A percentile compares a stretch with the other conserved stretches of the same genome.
Evolutionary conservation across 352 stramenopile species (phyloP).

Genomic region (Phytophthora tubulina): DNA sequence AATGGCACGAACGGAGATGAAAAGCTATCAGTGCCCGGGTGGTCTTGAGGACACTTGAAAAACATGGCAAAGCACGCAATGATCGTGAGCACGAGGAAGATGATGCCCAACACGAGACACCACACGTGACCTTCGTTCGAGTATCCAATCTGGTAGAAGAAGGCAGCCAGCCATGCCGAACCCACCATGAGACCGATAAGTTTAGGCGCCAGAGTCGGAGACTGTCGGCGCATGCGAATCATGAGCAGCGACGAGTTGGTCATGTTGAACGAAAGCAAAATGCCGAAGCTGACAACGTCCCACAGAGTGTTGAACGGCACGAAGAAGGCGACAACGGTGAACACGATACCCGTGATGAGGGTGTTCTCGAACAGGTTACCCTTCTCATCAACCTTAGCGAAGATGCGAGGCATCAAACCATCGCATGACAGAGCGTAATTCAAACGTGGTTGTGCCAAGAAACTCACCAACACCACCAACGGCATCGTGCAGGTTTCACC

Average conservation of each 20-base stretch:
- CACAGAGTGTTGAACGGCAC: constrained; percentile 85
- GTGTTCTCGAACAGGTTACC: constrained; percentile 86
- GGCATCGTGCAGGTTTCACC: constrained; percentile 90
- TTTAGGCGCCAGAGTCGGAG: constrained; percentile 50
- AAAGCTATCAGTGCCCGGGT: constrained; percentile 58
- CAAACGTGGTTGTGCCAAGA: constrained; percentile 93
- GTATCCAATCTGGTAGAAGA: constrained; percentile 82
- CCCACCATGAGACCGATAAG: constrained; percentile 58
- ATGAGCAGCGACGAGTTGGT: constrained; percentile 82
- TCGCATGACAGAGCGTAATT: constrained; percentile 94
- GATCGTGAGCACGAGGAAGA: constrained; percentile 59
- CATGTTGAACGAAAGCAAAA: constrained; percentile 91
- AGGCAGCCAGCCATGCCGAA: constrained; percentile 50
- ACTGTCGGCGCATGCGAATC: constrained; percentile 71
- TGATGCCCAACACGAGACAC: constrained; percentile 52
- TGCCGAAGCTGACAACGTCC: constrained; percentile 91
- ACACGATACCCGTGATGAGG: constrained; percentile 69
- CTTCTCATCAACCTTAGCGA: constrained; percentile 86
- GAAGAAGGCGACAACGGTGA: constrained; percentile 75
- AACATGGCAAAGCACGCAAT: constrained; percentile 43
- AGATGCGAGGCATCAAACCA: constrained; percentile 93
- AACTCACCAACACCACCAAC: constrained; percentile 93
- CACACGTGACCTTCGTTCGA: constrained; percentile 50
- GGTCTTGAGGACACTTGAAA: constrained; percentile 72
- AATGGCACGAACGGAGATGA: constrained; percentile 70